phyloP scores from a whole-genome alignment of 2,329 filamentous ascomycete genomes.

The Aspergillus calidoustus region DNA sequence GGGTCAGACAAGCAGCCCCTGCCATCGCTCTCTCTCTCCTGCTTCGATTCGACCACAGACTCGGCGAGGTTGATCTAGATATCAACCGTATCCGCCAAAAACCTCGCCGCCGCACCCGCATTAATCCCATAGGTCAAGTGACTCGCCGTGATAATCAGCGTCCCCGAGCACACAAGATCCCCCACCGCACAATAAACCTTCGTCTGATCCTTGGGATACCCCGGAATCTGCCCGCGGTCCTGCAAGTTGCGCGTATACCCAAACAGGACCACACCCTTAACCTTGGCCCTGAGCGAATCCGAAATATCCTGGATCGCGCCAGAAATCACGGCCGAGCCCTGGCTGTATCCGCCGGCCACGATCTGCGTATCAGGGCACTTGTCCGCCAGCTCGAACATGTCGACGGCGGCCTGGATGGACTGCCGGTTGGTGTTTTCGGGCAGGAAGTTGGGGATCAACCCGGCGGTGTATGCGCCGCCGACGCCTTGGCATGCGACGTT shows the following conservation, averaged over 20 bases:
- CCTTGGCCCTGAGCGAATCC: conserved; percentile 27
- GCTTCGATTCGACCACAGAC: neutral
- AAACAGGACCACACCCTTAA: conserved; percentile 49
- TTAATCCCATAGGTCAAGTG: conserved; percentile 25
- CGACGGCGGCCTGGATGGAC: conserved; percentile 46
- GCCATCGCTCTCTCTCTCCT: neutral
- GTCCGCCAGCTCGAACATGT: conserved; percentile 46
- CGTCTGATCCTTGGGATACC: conserved; percentile 24
- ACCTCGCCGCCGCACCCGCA: conserved; percentile 19
- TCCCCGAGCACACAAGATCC: conserved; percentile 25
- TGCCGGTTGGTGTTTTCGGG: conserved; percentile 42
- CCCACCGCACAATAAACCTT: conserved; percentile 26
- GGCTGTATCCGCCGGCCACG: conserved; percentile 49
- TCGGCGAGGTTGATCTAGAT: neutral
- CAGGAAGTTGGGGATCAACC: conserved; percentile 43
- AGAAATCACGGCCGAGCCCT: conserved; percentile 53
- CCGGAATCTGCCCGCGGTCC: conserved; percentile 24
- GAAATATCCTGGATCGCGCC: conserved; percentile 44
- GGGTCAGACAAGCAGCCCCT: too few species aligned
- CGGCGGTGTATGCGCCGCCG: conserved; percentile 46
- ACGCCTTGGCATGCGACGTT: conserved; percentile 50
- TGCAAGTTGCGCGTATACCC: conserved; percentile 36
- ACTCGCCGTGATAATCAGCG: conserved; percentile 21
- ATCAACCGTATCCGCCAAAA: conserved; percentile 19
- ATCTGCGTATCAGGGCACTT: conserved; percentile 53